Evolutionary conservation across 306 rosid genomes (phyloP).

Genomic region (Fragaria ananassa): DNA sequence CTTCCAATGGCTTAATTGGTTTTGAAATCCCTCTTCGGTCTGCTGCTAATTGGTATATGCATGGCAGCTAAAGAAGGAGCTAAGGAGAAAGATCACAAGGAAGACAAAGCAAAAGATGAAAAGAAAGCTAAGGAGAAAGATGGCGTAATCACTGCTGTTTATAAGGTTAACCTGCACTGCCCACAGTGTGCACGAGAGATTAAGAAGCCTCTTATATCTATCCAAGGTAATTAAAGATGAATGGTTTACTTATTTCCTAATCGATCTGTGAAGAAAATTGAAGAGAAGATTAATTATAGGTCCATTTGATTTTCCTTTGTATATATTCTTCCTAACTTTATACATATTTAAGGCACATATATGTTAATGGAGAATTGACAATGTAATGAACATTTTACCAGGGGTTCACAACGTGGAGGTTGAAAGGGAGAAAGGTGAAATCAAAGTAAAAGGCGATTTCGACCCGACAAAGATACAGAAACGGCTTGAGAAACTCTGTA

Average conservation of each 20-base stretch:
- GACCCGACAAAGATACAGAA: constrained; percentile 58
- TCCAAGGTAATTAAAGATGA: constrained; percentile 41
- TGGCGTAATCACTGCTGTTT: constrained; percentile 63
- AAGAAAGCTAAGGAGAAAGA: constrained; percentile 31
- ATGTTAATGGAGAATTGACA: neutral
- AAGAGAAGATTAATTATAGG: neutral
- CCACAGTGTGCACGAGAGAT: constrained; percentile 66
- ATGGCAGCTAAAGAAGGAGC: constrained; percentile 47
- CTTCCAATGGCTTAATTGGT: neutral
- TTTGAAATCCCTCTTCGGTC: constrained; percentile 2
- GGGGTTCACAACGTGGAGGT: constrained; percentile 69
- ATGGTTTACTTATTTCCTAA: neutral
- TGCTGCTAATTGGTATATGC: neutral
- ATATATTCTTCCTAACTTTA: neutral
- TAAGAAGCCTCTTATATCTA: constrained; percentile 59
- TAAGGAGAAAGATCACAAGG: constrained; percentile 21
- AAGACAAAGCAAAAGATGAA: constrained; percentile 14
- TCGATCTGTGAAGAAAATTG: neutral
- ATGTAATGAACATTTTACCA: neutral
- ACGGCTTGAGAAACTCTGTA: constrained; percentile 49
- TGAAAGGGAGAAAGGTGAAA: constrained; percentile 60
- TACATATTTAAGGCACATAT: neutral
- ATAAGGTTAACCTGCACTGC: constrained; percentile 72
- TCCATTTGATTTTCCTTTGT: neutral
- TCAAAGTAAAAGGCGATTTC: constrained; percentile 60